Evolutionary conservation across 2,329 filamentous ascomycete species (phyloP).

Genomic region (Pestalotiopsis fici): DNA sequence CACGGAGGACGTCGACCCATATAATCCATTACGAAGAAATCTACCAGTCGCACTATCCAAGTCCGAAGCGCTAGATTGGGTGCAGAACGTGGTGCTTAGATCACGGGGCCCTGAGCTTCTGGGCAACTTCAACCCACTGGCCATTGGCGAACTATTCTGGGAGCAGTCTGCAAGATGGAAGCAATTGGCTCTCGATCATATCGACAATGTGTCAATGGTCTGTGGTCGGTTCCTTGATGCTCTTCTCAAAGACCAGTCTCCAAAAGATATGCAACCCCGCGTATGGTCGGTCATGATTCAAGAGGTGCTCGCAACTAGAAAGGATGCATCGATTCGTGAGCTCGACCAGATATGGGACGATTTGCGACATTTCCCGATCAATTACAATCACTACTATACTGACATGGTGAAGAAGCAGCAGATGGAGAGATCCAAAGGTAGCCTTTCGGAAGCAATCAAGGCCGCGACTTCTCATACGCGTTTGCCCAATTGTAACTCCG

Average conservation of each 20-base stretch:
- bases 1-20: neutral
- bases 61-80: neutral
- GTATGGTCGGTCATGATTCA: neutral
- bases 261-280: neutral
- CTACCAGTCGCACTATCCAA: neutral
- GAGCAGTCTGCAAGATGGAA: constrained; percentile 36
- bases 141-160: constrained; percentile 39
- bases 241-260: neutral
- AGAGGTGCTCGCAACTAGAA: neutral
- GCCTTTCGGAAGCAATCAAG: neutral
- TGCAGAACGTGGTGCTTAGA: neutral
- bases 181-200: constrained; percentile 24
- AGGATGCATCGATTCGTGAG: constrained; percentile 17
- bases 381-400: constrained; percentile 37
- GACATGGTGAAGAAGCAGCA: constrained; percentile 24
- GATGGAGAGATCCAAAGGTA: neutral
- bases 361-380: constrained; percentile 27
- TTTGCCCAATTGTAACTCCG: neutral
- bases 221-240: neutral
- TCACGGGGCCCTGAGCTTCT: constrained; percentile 18
- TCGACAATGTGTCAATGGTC: neutral
- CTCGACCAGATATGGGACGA: constrained; percentile 28
- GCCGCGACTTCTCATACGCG: neutral
- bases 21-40: too few species aligned
- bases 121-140: constrained; percentile 38